These are phyloP conservation scores for Phaffia rhodozyma DNA, from an alignment of 1,284 basidiomycete genomes.

Conservation along the genomic window DNA sequence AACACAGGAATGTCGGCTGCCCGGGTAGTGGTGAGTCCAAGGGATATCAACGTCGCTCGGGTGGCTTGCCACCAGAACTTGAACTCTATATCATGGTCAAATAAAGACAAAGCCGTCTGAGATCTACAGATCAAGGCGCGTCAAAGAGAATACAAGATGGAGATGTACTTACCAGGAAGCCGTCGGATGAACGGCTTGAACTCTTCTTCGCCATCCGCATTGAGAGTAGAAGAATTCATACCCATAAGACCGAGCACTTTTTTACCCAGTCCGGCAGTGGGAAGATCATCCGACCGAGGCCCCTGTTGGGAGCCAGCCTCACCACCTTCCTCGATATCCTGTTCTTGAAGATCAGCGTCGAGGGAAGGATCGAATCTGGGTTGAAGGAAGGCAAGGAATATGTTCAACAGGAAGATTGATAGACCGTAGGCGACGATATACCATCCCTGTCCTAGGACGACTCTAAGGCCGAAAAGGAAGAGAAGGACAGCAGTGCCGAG, in stretches of 20 bases:
- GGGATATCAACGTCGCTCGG: slow-evolving; percentile 67
- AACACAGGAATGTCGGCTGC: slow-evolving; percentile 91
- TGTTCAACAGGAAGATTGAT: slow-evolving; percentile 84
- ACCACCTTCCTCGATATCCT: slow-evolving; percentile 83
- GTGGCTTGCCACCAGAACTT: slow-evolving; percentile 75
- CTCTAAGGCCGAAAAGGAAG: slow-evolving; percentile 69
- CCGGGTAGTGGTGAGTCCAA: slow-evolving; percentile 66
- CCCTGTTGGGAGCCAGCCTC: slow-evolving; percentile 11
- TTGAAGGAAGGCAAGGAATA: slow-evolving; percentile 40
- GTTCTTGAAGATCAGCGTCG: slow-evolving; percentile 80
- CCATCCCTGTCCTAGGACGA: slow-evolving; percentile 69
- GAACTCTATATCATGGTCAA: slow-evolving; percentile 23
- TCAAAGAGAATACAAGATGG: background rate
- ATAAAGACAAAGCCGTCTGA: background rate
- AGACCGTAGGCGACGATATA: slow-evolving; percentile 51
- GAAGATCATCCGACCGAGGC: background rate
- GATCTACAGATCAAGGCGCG: background rate
- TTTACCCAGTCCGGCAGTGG: slow-evolving; percentile 1
- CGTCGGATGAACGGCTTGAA: slow-evolving; percentile 93
- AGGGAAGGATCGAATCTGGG: slow-evolving; percentile 75
- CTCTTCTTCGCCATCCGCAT: slow-evolving; percentile 59
- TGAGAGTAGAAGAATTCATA: slow-evolving; percentile 24
- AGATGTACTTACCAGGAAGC: slow-evolving; percentile 64
- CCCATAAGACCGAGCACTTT: slow-evolving; percentile 13
- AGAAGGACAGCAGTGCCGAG: slow-evolving; percentile 61